Base-by-base conservation (phyloP, 805 yeast species). In the Saturnispora saitoi region DNA sequence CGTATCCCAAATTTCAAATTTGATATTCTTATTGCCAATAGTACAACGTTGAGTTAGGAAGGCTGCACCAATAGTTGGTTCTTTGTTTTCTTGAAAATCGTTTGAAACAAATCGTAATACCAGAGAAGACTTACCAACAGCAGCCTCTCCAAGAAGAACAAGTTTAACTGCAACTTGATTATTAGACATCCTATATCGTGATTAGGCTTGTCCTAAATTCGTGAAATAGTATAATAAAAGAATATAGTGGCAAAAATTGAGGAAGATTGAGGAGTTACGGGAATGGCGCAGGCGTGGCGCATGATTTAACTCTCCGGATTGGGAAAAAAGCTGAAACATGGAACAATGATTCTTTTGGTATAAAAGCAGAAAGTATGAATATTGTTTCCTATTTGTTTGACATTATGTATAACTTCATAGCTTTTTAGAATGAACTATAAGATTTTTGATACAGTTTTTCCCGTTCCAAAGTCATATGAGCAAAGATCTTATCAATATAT, bases 51-150 rank as follows among this genome's bases (percentile, higher is more conserved):
- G 98, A 34, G 99, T 91, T 49, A 91, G 71, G 62, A 91, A 91
- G 3, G 98, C 98, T 4, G 99, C 99, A 14, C 99, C 99, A 57
- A 91, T 91, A 2, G 99, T 91, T 20, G 97, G 97, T 61, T 91
- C 98, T 63, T 91, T 90, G 67, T 91, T 90, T 65, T 90, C 98
- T 65, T 93, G 96, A 68, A 91, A 91, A 62, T 91, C 97, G 66
- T 91, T 88, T 54, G 89, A 81, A 39, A 91, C 98, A 67, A 91
- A 91, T 56, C 98, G 76, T 56, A 91, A 73, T 32, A 91, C 98
- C 30, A 91, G 74, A 5, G 96, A 87, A 4, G 96, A 87, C 63
- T 91, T 91, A 47, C 99, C 99, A 15, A 91, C 99, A 0, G 99
- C 99, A 0, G 97, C 97, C 63, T 91, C 99, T 28, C 99, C 99